A percentile compares a stretch with the other conserved stretches of the same genome.
These are phyloP conservation scores for Pseudocercospora fuligena DNA, from an alignment of 2,329 filamentous ascomycete genomes.

Conservation along the genomic window DNA sequence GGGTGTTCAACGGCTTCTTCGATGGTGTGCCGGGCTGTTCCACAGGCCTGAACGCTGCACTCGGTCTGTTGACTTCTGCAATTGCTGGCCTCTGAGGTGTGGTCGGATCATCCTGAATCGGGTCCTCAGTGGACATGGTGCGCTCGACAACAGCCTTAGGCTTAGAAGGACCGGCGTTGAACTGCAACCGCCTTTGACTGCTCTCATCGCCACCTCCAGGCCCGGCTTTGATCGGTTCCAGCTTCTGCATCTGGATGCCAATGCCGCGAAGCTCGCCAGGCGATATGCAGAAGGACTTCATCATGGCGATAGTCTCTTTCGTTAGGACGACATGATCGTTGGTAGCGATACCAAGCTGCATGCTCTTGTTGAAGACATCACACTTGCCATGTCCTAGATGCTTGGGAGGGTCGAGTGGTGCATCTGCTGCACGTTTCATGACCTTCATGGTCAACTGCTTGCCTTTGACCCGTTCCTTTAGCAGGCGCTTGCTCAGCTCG, in stretches of 20 bases:
- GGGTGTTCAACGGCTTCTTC: constrained; percentile 74
- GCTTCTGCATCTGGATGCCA: constrained; percentile 89
- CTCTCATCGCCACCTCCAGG: constrained; percentile 62
- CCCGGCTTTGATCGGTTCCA: constrained; percentile 74
- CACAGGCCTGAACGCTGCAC: constrained; percentile 43
- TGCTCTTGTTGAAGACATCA: constrained; percentile 89
- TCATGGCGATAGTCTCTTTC: constrained; percentile 82
- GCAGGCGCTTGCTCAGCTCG: constrained; percentile 78
- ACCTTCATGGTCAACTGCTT: constrained; percentile 91
- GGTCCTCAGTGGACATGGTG: constrained; percentile 39
- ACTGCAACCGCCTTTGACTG: constrained; percentile 79
- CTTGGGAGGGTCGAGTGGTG: constrained; percentile 88
- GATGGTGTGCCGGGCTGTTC: constrained; percentile 49
- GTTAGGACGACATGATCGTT: constrained; percentile 72
- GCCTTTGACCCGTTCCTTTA: constrained; percentile 85
- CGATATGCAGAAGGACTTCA: constrained; percentile 80
- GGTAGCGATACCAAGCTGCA: constrained; percentile 81
- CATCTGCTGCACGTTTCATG: constrained; percentile 84
- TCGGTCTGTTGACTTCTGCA: constrained; percentile 37
- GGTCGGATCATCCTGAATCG: constrained; percentile 54
- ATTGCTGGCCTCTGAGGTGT: constrained; percentile 38
- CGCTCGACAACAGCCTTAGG: constrained; percentile 29
- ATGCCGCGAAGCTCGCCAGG: constrained; percentile 92
- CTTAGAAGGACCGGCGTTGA: constrained; percentile 61
- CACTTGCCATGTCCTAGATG: constrained; percentile 95